Base-by-base conservation (phyloP, 176 grass and related monocot genomes). In the Oryza punctata region DNA sequence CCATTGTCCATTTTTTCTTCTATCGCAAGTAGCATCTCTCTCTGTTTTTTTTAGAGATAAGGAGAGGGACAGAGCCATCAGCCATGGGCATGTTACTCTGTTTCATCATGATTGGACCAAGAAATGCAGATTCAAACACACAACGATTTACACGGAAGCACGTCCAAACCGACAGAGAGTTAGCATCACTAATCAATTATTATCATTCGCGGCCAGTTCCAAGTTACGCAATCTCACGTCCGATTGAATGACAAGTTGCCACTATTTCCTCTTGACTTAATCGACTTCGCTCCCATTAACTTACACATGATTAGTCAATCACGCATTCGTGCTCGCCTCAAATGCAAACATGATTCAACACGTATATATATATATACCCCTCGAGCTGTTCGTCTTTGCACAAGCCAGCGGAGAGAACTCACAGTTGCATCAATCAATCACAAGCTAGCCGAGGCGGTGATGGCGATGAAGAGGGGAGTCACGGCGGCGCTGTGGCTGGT, bases 261-360 rank as follows among this genome's bases (percentile, higher is more conserved):
- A 77, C 21, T 41, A 23, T 25, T 41, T 14, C 4, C 15, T 16
- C n/a, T 10, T 11, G 67, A 69, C 67, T 18, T 38, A 19, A 57
- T 57, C 15, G 9, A 41, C 2, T 4, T 57, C 47, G 4, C 33
- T 43, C n/a, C 76, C 35, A 6, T 44, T 78, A 24, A 9, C 13
- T 32, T 32, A 23, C 33, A 57, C 10, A n/a, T 32, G 21, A 59
- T 29, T 2, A 19, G 21, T 44, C 68, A 14, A 72, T 25, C 12
- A 3, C 6, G 18, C 44, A 8, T 63, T 45, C 77, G 85, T 87
- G 85, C 70, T 49, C 33, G 11, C 85, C 85, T 81, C 85, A 65
- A 81, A 47, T 32, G 41, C 59, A 69, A 30, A 12, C 21, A 27
- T 21, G 47, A 10, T 33, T 35, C 65, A 46, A 5, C 52, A 8